Conservation (phyloP, 2,329 filamentous ascomycete genomes). For the Orbilia oligospora region DNA sequence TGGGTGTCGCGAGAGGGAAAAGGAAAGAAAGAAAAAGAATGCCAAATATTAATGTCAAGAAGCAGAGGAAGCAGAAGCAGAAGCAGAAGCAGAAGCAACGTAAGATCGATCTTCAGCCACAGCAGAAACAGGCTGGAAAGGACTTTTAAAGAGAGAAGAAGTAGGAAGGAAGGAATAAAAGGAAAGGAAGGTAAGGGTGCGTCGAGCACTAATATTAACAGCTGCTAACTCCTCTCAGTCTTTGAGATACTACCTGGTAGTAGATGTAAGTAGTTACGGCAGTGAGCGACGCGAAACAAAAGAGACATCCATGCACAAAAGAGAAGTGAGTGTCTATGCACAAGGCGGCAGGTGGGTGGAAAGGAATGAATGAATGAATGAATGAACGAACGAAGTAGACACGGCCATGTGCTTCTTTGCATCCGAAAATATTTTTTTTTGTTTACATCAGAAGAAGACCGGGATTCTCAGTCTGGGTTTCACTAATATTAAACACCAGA, state of each 20-base stretch:
- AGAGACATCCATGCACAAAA: slow-evolving; percentile 43
- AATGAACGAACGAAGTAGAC: too few relatives aligned
- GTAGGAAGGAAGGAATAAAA: slow-evolving; percentile 38
- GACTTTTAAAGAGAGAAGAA: slow-evolving; percentile 37
- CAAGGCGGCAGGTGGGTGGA: slow-evolving; percentile 41
- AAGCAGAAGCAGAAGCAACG: slow-evolving; percentile 26
- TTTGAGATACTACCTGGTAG: slow-evolving; percentile 17
- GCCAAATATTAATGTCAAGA: slow-evolving; percentile 29
- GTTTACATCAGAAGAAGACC: slow-evolving; percentile 49
- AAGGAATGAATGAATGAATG: slow-evolving; percentile 41
- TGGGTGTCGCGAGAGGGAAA: slow-evolving; percentile 29
- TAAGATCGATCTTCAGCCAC: slow-evolving; percentile 37
- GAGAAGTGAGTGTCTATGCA: slow-evolving; percentile 53
- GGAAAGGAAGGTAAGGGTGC: slow-evolving; percentile 52
- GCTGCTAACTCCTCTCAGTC: slow-evolving; percentile 30
- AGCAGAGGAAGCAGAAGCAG: slow-evolving; percentile 26
- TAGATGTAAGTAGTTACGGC: slow-evolving; percentile 18
- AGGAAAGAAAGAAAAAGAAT: slow-evolving; percentile 6
- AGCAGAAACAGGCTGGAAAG: slow-evolving; percentile 43
- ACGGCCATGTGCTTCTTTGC: slow-evolving; percentile 34
- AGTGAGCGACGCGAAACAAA: slow-evolving; percentile 54
- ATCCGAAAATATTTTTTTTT: slow-evolving; percentile 45
- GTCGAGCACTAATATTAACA: slow-evolving; percentile 57
- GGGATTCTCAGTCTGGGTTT: slow-evolving; percentile 45
- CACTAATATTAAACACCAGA: slow-evolving; percentile 57